Conservation (phyloP, 2,329 filamentous ascomycete genomes). For the Talaromyces piceae region DNA sequence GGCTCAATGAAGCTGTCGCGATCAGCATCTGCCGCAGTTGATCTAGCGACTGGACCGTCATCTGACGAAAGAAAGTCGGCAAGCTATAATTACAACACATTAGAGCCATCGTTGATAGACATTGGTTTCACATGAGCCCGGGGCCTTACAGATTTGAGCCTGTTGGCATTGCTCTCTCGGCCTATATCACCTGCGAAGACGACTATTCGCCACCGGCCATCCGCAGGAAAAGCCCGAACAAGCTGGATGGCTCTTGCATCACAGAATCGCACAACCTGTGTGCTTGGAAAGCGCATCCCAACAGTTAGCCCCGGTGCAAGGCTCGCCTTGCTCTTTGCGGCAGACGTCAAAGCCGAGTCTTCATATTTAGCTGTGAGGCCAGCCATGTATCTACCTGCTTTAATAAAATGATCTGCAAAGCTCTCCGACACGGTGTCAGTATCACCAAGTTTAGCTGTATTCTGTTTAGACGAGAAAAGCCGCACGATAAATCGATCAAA, state of each 20-base stretch:
- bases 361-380: constrained; percentile 49
- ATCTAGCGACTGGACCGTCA: constrained; percentile 35
- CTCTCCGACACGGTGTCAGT: constrained; percentile 38
- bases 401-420: constrained; percentile 51
- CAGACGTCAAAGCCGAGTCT: constrained; percentile 24
- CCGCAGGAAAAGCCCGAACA: constrained; percentile 27
- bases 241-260: constrained; percentile 26
- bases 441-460: constrained; percentile 54
- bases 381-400: constrained; percentile 54
- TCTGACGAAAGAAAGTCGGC: constrained; percentile 34
- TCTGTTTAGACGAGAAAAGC: constrained; percentile 42
- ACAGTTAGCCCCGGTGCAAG: constrained; percentile 20
- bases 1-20: constrained; percentile 52
- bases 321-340: not conserved
- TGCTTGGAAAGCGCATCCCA: constrained; percentile 37
- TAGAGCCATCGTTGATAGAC: not conserved
- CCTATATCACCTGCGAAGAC: constrained; percentile 8
- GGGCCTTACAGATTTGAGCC: not conserved
- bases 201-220: constrained; percentile 25
- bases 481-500: constrained; percentile 43
- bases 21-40: constrained; percentile 38
- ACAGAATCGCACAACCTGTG: constrained; percentile 45
- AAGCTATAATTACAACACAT: constrained; percentile 19
- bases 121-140: not conserved
- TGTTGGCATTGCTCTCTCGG: constrained; percentile 6